Conservation (phyloP, 2,329 filamentous ascomycete genomes). For the Pestalotiopsis sp. region DNA sequence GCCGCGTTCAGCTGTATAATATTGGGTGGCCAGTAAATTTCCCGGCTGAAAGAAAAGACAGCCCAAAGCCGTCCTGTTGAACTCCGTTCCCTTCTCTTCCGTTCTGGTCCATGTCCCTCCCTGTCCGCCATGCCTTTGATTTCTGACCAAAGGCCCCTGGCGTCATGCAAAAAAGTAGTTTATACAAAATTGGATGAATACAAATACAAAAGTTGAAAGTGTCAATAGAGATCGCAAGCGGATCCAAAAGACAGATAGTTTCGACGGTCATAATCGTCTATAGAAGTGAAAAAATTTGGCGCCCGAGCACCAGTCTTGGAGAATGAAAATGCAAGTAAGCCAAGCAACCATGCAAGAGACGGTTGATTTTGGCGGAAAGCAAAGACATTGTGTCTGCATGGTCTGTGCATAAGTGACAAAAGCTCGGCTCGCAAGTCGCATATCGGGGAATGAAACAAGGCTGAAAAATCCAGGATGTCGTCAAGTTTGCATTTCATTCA, state of each 20-base stretch:
- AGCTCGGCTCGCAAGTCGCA: background rate
- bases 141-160: background rate
- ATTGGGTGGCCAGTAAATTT: background rate
- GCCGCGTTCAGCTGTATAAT: background rate
- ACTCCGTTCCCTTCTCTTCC: background rate
- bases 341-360: background rate
- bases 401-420: background rate
- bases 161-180: slow-evolving; percentile 4
- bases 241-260: background rate
- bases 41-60: background rate
- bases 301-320: background rate
- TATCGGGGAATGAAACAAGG: background rate
- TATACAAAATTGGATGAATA: slow-evolving; percentile 7
- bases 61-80: background rate
- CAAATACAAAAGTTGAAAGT: slow-evolving; percentile 1
- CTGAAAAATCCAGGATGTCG: background rate
- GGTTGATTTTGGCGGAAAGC: background rate
- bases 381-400: background rate
- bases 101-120: background rate
- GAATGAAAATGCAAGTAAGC: background rate
- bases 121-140: background rate
- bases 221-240: background rate
- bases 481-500: slow-evolving; percentile 7
- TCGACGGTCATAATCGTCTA: background rate
- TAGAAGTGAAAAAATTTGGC: background rate